Percentiles rank a stretch among this genome's conserved stretches.
phyloP scores from a whole-genome alignment of 2,329 filamentous ascomycete genomes.

The Purpureocillium takamizusanense region DNA sequence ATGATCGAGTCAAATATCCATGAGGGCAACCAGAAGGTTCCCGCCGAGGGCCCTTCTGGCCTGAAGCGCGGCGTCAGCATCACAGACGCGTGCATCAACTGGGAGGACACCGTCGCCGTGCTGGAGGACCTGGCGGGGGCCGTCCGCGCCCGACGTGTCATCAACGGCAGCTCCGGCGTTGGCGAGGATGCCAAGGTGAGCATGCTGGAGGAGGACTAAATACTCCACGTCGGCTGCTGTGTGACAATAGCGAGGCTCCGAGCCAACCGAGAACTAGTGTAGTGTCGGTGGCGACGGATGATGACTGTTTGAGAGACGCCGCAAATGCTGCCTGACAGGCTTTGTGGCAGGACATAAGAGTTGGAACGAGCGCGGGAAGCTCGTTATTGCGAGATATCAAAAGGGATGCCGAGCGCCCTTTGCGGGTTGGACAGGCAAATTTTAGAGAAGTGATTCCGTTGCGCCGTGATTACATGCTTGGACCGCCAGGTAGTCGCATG shows the following conservation, averaged over 20 bases:
- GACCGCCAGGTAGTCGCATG: too few species aligned
- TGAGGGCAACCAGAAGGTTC: constrained; percentile 83
- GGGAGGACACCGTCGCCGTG: constrained; percentile 74
- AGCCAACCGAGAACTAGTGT: too few species aligned
- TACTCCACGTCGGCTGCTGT: neutral
- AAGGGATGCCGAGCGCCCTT: neutral
- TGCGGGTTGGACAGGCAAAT: neutral
- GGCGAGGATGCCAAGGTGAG: constrained; percentile 27
- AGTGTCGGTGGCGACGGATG: too few species aligned
- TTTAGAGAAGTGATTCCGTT: neutral
- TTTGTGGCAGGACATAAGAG: too few species aligned
- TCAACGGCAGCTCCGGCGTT: constrained; percentile 27
- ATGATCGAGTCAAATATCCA: constrained; percentile 99
- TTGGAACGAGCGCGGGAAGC: too few species aligned
- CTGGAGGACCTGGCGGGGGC: constrained; percentile 81
- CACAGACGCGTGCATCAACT: constrained; percentile 92
- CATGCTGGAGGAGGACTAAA: constrained; percentile 42
- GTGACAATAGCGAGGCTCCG: too few species aligned
- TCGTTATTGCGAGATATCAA: neutral
- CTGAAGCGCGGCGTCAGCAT: constrained; percentile 89
- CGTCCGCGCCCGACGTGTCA: constrained; percentile 63
- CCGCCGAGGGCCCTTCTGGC: constrained; percentile 65
- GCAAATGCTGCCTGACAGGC: too few species aligned
- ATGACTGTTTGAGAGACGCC: too few species aligned
- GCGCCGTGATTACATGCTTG: neutral